Base-by-base conservation (phyloP, 805 yeast genomes). In the Yarrowia yakushimensis region DNA sequence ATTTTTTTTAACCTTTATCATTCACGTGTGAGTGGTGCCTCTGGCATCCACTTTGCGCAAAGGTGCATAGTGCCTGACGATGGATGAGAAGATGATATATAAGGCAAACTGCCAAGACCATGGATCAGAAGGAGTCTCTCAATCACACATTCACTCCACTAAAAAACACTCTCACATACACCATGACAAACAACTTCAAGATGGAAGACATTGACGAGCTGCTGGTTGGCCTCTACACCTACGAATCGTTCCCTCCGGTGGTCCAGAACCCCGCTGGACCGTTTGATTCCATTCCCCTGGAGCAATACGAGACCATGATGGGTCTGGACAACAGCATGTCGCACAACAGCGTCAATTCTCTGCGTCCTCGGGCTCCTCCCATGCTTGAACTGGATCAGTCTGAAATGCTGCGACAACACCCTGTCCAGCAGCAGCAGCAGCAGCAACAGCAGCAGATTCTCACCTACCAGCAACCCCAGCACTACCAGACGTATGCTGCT, bases 151-250 rank as follows among this genome's bases (percentile, higher is more conserved):
- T 11, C 17, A 42, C 31, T 2, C 20, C 39, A 42, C 45, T 4
- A 17, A 18, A 15, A n/a, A n/a, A n/a, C n/a, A n/a, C n/a, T n/a
- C n/a, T 15, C 6, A 37, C 17, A 39, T 5, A 39, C 27, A 45
- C 25, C 27, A 46, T 30, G 25, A 46, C 25, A 20, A 30, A 20
- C 27, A 3, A 27, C 2, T 33, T 15, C 28, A 48, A 48, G 30
- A 48, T 48, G 30, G 55, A 48, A 48, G 55, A 48, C 39, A 31
- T 48, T 48, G 55, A 48, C 39, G 37, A 31, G 39, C 28, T 48
- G 55, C 55, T 48, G 39, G 55, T 31, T 39, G 39, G 39, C 30
- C 37, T 48, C 37, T 46, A 30, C 37, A 4, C 37, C 27, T 27
- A 27, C 4, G 55, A 48, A 2, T 7, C 18, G 30, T 48, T 31